phyloP scores from a whole-genome alignment of 2,329 filamentous ascomycete species.

The Aurifilum marmelostoma region DNA sequence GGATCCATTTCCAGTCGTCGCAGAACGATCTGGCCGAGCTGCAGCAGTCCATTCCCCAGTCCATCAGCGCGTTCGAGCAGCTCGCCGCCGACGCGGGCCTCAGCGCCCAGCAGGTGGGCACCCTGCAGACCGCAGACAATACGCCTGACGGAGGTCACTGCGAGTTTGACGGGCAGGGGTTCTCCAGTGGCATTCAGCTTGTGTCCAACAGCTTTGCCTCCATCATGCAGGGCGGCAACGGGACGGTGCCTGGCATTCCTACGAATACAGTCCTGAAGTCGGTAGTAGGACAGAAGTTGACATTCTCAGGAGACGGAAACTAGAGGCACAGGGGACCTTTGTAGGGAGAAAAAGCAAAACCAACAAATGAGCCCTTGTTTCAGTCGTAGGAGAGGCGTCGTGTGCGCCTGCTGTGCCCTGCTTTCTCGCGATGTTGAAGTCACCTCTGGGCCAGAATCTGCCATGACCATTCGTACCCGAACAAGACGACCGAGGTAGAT shows the following conservation, averaged over 20 bases:
- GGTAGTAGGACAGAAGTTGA: conserved; percentile 51
- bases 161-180: conserved; percentile 58
- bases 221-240: conserved; percentile 57
- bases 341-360: neutral
- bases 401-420: too few species aligned
- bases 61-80: conserved; percentile 55
- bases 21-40: conserved; percentile 53
- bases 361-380: too few species aligned
- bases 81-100: conserved; percentile 49
- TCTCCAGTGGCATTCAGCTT: conserved; percentile 60
- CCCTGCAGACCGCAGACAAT: conserved; percentile 60
- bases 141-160: conserved; percentile 60
- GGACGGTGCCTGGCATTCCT: conserved; percentile 52
- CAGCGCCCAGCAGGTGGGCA: conserved; percentile 47
- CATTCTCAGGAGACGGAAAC: conserved; percentile 37
- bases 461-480: too few species aligned
- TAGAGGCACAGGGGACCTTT: neutral
- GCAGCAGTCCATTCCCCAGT: conserved; percentile 53
- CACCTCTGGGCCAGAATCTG: too few species aligned
- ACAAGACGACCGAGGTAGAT: too few species aligned
- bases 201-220: conserved; percentile 56
- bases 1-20: conserved; percentile 61
- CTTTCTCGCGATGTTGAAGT: too few species aligned
- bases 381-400: too few species aligned
- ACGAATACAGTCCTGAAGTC: conserved; percentile 52